Conservation (phyloP, 306 rosid species). For the Purshia tridentata region DNA sequence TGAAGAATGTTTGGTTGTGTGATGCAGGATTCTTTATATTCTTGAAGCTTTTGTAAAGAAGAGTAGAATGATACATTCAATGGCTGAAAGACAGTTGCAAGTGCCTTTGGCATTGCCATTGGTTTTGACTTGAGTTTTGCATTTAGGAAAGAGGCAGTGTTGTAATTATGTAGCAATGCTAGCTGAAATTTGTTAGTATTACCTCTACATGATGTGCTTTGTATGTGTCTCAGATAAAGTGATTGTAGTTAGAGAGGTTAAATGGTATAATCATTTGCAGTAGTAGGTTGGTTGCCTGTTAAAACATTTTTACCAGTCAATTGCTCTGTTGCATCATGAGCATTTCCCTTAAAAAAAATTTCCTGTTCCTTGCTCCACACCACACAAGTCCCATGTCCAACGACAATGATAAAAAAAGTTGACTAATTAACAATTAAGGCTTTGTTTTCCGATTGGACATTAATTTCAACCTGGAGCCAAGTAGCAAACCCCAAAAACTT, state of each 20-base stretch:
- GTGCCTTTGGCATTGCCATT: constrained; percentile 17
- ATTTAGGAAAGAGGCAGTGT: constrained; percentile 12
- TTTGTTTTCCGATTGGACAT: too few relatives aligned
- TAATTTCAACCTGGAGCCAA: too few relatives aligned
- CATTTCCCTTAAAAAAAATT: too few relatives aligned
- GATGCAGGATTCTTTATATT: constrained; percentile 25
- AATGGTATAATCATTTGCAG: constrained; percentile 3
- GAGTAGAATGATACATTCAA: constrained; percentile 22
- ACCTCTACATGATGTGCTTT: constrained; percentile 18
- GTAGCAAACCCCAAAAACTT: too few relatives aligned
- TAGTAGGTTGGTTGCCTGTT: background rate
- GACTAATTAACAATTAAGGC: too few relatives aligned
- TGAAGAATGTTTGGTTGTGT: constrained; percentile 20
- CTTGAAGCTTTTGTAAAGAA: constrained; percentile 18
- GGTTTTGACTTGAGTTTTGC: constrained; percentile 22
- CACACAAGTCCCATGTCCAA: too few relatives aligned
- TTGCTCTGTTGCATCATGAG: too few relatives aligned
- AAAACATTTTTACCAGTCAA: too few relatives aligned
- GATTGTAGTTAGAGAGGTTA: constrained; percentile 7
- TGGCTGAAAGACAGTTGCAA: constrained; percentile 18
- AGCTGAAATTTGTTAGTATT: background rate
- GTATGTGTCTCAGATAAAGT: background rate
- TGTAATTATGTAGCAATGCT: constrained; percentile 31
- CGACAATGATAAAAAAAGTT: too few relatives aligned
- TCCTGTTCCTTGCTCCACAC: too few relatives aligned